Evolutionary conservation across 2,329 filamentous ascomycete species (phyloP).

Genomic region (Ceratocystis colombiana): DNA sequence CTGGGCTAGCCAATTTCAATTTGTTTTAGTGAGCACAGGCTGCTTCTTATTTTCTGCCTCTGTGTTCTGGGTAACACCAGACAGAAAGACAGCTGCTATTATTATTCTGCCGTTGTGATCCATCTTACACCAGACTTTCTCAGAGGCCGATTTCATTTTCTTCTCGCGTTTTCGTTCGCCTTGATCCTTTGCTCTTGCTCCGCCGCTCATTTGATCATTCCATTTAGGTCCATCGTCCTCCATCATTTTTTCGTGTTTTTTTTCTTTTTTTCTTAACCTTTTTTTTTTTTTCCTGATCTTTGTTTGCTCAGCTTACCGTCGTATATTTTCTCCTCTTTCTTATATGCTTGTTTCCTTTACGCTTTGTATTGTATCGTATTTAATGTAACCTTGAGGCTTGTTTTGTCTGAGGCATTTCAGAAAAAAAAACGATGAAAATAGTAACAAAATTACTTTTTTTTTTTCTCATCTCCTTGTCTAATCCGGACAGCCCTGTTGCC

Average conservation of each 20-base stretch:
- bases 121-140: neutral
- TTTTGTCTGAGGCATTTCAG: slow-evolving; percentile 3
- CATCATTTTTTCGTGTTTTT: neutral
- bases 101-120: neutral
- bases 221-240: slow-evolving; percentile 8
- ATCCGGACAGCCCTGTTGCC: neutral
- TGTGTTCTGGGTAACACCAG: neutral
- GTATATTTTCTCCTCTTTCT: neutral
- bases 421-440: slow-evolving; percentile 1
- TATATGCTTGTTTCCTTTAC: neutral
- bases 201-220: slow-evolving; percentile 8
- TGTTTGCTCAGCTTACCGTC: neutral
- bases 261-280: neutral
- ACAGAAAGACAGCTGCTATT: neutral
- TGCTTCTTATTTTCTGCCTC: neutral
- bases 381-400: neutral
- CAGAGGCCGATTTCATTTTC: slow-evolving; percentile 7
- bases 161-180: slow-evolving; percentile 6
- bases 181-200: neutral
- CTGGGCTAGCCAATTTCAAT: neutral
- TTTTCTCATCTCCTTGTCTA: no score
- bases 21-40: slow-evolving; percentile 4
- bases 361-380: neutral
- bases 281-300: neutral
- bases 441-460: neutral